phyloP scores from a whole-genome alignment of 2,329 filamentous ascomycete species.

The Fusarium falciforme region DNA sequence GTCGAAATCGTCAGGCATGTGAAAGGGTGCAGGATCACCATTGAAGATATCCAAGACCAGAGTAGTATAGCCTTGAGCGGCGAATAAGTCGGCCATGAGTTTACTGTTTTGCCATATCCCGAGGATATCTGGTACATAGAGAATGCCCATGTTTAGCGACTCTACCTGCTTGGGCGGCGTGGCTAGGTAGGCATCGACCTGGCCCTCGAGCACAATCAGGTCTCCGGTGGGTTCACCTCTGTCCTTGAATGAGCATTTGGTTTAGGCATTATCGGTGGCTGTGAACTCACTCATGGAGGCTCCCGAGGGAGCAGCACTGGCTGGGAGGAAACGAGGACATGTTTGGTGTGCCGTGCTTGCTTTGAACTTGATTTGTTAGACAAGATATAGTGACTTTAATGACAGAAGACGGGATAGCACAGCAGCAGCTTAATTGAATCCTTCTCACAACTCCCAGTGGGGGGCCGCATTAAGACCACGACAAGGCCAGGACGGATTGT shows the following conservation, averaged over 20 bases:
- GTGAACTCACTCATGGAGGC: not conserved
- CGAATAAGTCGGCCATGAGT: slow-evolving; percentile 52
- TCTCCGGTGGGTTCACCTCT: not conserved
- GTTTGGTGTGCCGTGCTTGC: not conserved
- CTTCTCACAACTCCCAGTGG: not conserved
- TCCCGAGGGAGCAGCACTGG: not conserved
- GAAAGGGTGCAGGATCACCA: not conserved
- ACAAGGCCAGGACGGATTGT: not conserved
- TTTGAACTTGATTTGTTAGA: not conserved
- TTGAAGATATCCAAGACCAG: slow-evolving; percentile 50
- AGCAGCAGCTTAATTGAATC: not conserved
- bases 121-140: slow-evolving; percentile 60
- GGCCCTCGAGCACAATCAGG: not conserved
- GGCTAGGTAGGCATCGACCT: slow-evolving; percentile 4
- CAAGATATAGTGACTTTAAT: accelerated
- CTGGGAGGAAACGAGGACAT: not conserved
- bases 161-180: not conserved
- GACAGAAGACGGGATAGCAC: too few species aligned
- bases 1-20: not conserved
- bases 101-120: slow-evolving; percentile 60
- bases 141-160: slow-evolving; percentile 49
- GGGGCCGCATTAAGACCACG: not conserved
- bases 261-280: accelerated
- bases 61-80: slow-evolving; percentile 46
- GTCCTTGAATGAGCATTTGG: not conserved